Conservation (phyloP, 148 eudicot species). For the Persicaria tinctoria region DNA sequence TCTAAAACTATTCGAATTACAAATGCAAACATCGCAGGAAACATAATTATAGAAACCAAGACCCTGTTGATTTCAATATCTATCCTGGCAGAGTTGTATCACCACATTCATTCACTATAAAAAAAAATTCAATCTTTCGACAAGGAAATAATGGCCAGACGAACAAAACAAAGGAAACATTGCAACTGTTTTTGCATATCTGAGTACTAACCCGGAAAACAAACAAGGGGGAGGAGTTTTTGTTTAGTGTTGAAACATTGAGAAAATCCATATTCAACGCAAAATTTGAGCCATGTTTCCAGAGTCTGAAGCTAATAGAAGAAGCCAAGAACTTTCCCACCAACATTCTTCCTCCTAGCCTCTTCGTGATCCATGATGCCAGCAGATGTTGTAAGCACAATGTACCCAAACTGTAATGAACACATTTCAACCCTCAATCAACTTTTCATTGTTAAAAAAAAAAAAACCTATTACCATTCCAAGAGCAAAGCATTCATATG, state of each 20-base stretch:
- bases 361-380: constrained; percentile 83
- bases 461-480: not conserved
- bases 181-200: not conserved
- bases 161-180: not conserved
- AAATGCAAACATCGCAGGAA: too few species aligned
- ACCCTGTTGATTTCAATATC: too few species aligned
- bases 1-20: too few species aligned
- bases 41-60: too few species aligned
- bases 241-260: not conserved
- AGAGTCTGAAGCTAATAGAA: constrained; percentile 30
- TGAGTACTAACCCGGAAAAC: not conserved
- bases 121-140: not conserved
- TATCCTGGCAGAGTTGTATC: not conserved
- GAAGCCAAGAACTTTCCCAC: constrained; percentile 75
- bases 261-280: not conserved
- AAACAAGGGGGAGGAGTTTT: not conserved
- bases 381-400: constrained; percentile 65
- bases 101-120: not conserved
- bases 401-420: constrained; percentile 61
- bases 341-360: constrained; percentile 71
- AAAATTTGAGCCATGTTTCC: not conserved
- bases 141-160: not conserved
- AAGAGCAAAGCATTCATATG: not conserved
- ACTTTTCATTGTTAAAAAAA: not conserved
- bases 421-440: constrained; percentile 6